These are phyloP conservation scores for Dichotomocladium elegans DNA, from an alignment of 371 early-diverging fungal species.

Conservation along the genomic window DNA sequence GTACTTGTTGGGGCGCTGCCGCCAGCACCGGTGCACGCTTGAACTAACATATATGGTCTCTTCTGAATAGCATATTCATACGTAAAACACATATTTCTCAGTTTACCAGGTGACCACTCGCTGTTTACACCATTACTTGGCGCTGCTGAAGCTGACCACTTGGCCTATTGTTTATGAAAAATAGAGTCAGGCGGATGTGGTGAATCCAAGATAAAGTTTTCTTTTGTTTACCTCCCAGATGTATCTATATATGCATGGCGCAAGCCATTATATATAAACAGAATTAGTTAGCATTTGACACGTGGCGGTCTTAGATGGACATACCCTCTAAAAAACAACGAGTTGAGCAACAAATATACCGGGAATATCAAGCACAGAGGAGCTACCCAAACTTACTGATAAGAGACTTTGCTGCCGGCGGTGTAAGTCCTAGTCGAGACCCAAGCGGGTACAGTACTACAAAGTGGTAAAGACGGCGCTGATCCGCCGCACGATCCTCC, in stretches of 20 bases:
- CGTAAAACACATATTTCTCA: not conserved
- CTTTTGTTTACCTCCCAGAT: constrained; percentile 33
- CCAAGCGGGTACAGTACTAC: constrained; percentile 38
- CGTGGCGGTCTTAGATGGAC: not conserved
- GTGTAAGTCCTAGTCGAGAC: constrained; percentile 29
- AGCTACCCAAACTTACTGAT: constrained; percentile 28
- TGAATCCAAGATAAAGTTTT: not conserved
- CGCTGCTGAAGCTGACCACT: constrained; percentile 27
- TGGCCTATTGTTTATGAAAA: constrained; percentile 18
- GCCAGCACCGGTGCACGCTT: constrained; percentile 1
- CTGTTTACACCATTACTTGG: constrained; percentile 17
- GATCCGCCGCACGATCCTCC: constrained; percentile 20
- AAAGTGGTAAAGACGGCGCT: constrained; percentile 17
- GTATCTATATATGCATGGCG: constrained; percentile 12
- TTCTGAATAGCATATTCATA: not conserved
- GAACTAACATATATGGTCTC: constrained; percentile 2
- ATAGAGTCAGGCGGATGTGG: not conserved
- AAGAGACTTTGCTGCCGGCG: constrained; percentile 42
- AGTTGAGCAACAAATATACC: not conserved
- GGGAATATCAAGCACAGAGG: not conserved
- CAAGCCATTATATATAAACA: not conserved
- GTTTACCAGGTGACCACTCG: constrained; percentile 30
- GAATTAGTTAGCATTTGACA: not conserved
- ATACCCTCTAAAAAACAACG: constrained; percentile 19
- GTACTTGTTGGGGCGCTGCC: not conserved